A percentile compares a stretch with the other conserved stretches of the same genome.
These are phyloP conservation scores for Lipomyces yamadae DNA, from an alignment of 805 yeast genomes.

Conservation along the genomic window DNA sequence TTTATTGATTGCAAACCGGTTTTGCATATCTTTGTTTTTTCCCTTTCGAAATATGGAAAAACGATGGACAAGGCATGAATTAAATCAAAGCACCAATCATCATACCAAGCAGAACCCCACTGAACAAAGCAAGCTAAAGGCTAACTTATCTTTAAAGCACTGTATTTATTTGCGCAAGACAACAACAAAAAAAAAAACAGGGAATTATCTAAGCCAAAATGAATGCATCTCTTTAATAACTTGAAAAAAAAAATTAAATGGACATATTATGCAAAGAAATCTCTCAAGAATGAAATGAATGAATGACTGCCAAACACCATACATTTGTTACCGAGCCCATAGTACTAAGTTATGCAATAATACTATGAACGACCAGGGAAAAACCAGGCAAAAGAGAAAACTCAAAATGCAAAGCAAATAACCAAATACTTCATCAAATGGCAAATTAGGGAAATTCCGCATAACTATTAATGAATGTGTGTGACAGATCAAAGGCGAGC, in stretches of 20 bases:
- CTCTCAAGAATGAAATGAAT: neutral
- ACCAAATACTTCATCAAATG: no score
- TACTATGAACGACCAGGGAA: neutral
- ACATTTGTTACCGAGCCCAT: neutral
- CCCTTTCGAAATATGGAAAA: no score
- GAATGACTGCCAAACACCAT: slow-evolving; percentile 1
- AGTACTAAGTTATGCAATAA: neutral
- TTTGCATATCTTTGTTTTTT: no score
- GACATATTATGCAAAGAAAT: neutral
- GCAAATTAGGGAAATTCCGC: no score
- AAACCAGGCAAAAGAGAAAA: no score
- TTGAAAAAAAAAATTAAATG: neutral
- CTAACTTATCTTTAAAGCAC: neutral
- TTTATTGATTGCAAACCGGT: no score
- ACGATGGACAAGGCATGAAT: no score
- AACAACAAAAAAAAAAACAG: no score
- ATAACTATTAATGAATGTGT: neutral
- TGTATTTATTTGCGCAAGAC: neutral
- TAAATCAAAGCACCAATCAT: neutral
- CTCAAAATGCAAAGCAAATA: neutral
- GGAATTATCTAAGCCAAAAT: neutral
- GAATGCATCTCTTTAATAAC: neutral
- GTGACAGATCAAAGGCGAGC: neutral
- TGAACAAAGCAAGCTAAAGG: neutral
- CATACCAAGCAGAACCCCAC: neutral